Evolutionary conservation across 352 stramenopile species (phyloP).

Genomic region (Peronospora belbahrii): DNA sequence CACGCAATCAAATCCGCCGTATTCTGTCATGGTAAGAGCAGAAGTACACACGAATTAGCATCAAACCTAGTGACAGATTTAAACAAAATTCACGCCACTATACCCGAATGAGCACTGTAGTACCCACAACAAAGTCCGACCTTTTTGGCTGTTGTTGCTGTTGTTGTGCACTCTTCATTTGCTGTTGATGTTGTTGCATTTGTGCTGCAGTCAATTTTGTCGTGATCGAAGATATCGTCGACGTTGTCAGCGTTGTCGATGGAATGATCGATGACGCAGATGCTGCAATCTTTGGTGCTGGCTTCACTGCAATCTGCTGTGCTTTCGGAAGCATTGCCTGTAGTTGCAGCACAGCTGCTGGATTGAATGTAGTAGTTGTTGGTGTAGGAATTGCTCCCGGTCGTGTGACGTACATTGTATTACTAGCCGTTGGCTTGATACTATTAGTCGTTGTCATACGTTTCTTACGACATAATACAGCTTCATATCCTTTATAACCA

Average conservation of each 20-base stretch:
- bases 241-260: conserved; percentile 16
- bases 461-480: conserved; percentile 70
- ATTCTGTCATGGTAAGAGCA: conserved; percentile 25
- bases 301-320: conserved; percentile 24
- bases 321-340: conserved; percentile 27
- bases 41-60: background rate
- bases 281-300: conserved; percentile 20
- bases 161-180: conserved; percentile 26
- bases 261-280: conserved; percentile 21
- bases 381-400: conserved; percentile 13
- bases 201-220: conserved; percentile 21
- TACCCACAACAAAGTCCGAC: conserved; percentile 59
- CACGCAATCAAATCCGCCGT: conserved; percentile 66
- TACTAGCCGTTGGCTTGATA: conserved; percentile 20
- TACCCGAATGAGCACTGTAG: conserved; percentile 63
- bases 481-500: conserved; percentile 60
- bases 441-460: conserved; percentile 22
- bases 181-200: conserved; percentile 31
- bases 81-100: background rate
- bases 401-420: conserved; percentile 19
- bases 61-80: background rate
- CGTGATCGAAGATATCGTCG: conserved; percentile 12
- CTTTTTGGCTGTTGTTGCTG: conserved; percentile 31
- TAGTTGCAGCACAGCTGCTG: conserved; percentile 23
- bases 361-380: conserved; percentile 18